These are phyloP conservation scores for Brassica balearica DNA, from an alignment of 441 rosid genomes.

Conservation along the genomic window DNA sequence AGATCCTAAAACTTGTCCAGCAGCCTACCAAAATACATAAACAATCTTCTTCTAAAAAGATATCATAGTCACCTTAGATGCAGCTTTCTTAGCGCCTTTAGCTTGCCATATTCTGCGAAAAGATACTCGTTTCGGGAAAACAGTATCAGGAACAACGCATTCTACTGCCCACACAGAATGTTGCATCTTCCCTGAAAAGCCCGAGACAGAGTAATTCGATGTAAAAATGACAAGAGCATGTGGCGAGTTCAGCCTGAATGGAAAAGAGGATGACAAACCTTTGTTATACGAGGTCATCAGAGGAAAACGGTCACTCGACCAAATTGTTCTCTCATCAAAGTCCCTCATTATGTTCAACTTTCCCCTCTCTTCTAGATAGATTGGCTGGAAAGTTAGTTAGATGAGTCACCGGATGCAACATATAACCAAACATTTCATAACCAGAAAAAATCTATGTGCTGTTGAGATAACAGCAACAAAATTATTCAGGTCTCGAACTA, in stretches of 20 bases:
- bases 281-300: slow-evolving; percentile 89
- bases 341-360: slow-evolving; percentile 80
- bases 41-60: neutral
- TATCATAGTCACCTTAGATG: slow-evolving; percentile 66
- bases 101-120: slow-evolving; percentile 92
- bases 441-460: neutral
- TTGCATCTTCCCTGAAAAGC: slow-evolving; percentile 85
- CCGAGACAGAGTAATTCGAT: slow-evolving; percentile 35
- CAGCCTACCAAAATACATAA: neutral
- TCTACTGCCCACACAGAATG: slow-evolving; percentile 96
- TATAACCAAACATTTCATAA: slow-evolving; percentile 26
- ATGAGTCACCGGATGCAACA: slow-evolving; percentile 25
- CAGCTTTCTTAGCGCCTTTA: slow-evolving; percentile 88
- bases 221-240: slow-evolving; percentile 24
- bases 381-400: slow-evolving; percentile 56
- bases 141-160: slow-evolving; percentile 60
- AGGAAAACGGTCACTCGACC: slow-evolving; percentile 87
- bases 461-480: slow-evolving; percentile 6
- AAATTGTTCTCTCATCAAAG: slow-evolving; percentile 91
- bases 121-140: slow-evolving; percentile 51
- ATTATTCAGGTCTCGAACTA: slow-evolving; percentile 14
- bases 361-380: slow-evolving; percentile 91
- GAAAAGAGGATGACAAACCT: slow-evolving; percentile 57
- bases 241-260: slow-evolving; percentile 25
- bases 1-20: neutral